Conservation (phyloP, 2,329 filamentous ascomycete species). For the Colletotrichum tanaceti region DNA sequence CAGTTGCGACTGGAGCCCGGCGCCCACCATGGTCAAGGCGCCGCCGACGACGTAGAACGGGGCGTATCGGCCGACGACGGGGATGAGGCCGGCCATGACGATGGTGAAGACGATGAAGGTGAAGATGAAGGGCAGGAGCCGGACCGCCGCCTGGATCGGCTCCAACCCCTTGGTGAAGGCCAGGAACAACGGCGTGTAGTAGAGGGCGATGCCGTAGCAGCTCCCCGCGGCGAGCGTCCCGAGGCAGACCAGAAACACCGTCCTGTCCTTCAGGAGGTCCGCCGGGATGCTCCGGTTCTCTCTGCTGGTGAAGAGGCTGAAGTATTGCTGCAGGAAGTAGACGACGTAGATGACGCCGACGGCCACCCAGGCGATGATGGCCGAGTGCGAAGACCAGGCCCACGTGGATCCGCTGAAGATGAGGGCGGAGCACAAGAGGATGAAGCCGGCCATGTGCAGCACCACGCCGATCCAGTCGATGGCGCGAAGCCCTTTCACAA, state of each 20-base stretch:
- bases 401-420: conserved; percentile 63
- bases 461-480: conserved; percentile 49
- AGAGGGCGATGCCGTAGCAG: conserved; percentile 56
- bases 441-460: conserved; percentile 48
- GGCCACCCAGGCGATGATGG: conserved; percentile 60
- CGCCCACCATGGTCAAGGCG: conserved; percentile 44
- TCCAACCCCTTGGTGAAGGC: conserved; percentile 60
- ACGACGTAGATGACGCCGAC: conserved; percentile 56
- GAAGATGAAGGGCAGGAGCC: conserved; percentile 57
- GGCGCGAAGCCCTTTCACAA: conserved; percentile 41
- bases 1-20: conserved; percentile 46
- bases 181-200: conserved; percentile 67
- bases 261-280: conserved; percentile 53
- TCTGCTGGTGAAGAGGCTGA: conserved; percentile 57
- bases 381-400: conserved; percentile 57
- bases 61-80: conserved; percentile 52
- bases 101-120: conserved; percentile 52
- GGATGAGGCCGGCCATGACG: conserved; percentile 53
- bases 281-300: conserved; percentile 58
- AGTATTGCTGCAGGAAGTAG: conserved; percentile 61
- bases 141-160: conserved; percentile 54
- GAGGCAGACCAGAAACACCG: conserved; percentile 57
- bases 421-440: conserved; percentile 59
- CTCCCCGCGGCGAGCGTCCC: conserved; percentile 51
- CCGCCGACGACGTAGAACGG: conserved; percentile 48